These are phyloP conservation scores for Dendrostoma leiphaemia DNA, from an alignment of 2,329 filamentous ascomycete genomes.

Conservation along the genomic window DNA sequence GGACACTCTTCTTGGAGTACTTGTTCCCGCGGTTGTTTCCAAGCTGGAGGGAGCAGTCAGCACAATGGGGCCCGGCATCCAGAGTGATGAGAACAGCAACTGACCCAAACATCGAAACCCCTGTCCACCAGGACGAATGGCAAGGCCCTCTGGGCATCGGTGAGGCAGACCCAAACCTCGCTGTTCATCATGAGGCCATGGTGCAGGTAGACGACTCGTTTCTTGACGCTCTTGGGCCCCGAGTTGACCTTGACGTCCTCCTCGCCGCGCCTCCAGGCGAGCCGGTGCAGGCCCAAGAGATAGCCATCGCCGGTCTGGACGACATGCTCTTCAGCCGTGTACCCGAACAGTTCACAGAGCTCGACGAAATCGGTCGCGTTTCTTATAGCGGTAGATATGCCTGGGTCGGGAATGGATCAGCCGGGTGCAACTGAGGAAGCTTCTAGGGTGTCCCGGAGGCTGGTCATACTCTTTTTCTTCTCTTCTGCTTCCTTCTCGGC, in stretches of 20 bases:
- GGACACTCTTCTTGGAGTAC: slow-evolving; percentile 92
- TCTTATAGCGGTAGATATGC: slow-evolving; percentile 72
- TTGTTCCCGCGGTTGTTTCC: slow-evolving; percentile 99
- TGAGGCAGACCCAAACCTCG: slow-evolving; percentile 95
- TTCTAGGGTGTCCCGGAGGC: slow-evolving; percentile 38
- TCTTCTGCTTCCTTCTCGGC: slow-evolving; percentile 66
- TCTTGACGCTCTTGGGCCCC: slow-evolving; percentile 65
- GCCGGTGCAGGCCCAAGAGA: slow-evolving; percentile 81
- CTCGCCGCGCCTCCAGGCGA: slow-evolving; percentile 81
- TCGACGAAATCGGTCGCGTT: slow-evolving; percentile 91
- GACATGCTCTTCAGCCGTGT: slow-evolving; percentile 93
- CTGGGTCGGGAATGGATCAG: slow-evolving; percentile 43
- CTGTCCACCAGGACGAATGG: slow-evolving; percentile 86
- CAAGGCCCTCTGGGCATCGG: slow-evolving; percentile 79
- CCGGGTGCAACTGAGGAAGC: slow-evolving; percentile 38
- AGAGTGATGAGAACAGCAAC: slow-evolving; percentile 26
- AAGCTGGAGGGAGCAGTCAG: slow-evolving; percentile 51
- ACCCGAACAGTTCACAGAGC: slow-evolving; percentile 87
- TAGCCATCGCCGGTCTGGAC: slow-evolving; percentile 94
- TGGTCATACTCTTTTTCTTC: slow-evolving; percentile 58
- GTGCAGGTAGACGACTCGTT: slow-evolving; percentile 90
- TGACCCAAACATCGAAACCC: slow-evolving; percentile 93
- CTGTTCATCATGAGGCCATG: slow-evolving; percentile 98
- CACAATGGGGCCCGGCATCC: slow-evolving; percentile 21
- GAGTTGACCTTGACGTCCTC: slow-evolving; percentile 76